Percentiles rank a stretch among this genome's conserved stretches.
Evolutionary conservation across 2,329 filamentous ascomycete genomes (phyloP).

Genomic region (Sarocladiaceae sp.): DNA sequence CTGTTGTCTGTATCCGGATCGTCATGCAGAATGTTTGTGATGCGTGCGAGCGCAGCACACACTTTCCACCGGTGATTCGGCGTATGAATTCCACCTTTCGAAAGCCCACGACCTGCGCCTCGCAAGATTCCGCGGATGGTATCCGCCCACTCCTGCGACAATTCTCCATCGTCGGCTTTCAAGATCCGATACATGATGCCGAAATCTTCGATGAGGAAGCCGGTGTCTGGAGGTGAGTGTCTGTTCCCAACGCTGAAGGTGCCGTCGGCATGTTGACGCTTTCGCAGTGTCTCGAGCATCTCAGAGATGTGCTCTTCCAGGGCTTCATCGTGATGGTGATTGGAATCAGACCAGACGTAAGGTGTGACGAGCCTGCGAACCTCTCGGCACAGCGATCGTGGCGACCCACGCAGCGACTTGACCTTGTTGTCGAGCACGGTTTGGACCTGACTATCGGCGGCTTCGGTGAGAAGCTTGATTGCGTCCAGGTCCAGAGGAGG

Average conservation of each 20-base stretch:
- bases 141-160: slow-evolving; percentile 11
- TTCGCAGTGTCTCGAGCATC: slow-evolving; percentile 14
- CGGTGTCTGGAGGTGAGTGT: slow-evolving; percentile 17
- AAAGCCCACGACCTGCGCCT: slow-evolving; percentile 14
- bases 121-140: slow-evolving; percentile 14
- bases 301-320: slow-evolving; percentile 14
- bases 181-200: slow-evolving; percentile 15
- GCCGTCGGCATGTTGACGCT: slow-evolving; percentile 14
- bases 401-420: slow-evolving; percentile 10
- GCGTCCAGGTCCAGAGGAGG: not conserved
- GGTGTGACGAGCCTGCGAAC: slow-evolving; percentile 15
- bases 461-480: slow-evolving; percentile 11
- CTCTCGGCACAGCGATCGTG: slow-evolving; percentile 12
- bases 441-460: slow-evolving; percentile 14
- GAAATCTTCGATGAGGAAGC: slow-evolving; percentile 17
- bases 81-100: slow-evolving; percentile 15
- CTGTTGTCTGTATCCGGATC: slow-evolving; percentile 12
- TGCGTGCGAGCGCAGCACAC: slow-evolving; percentile 15
- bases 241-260: slow-evolving; percentile 15
- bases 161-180: slow-evolving; percentile 13
- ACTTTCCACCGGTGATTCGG: slow-evolving; percentile 17
- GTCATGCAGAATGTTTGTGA: slow-evolving; percentile 11
- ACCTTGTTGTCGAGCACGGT: slow-evolving; percentile 12
- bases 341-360: slow-evolving; percentile 15
- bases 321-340: slow-evolving; percentile 13